Evolutionary conservation across 2,329 filamentous ascomycete genomes (phyloP), one percentile per base, ranked within the genome.

Genomic region (Colletotrichum sp.): DNA sequence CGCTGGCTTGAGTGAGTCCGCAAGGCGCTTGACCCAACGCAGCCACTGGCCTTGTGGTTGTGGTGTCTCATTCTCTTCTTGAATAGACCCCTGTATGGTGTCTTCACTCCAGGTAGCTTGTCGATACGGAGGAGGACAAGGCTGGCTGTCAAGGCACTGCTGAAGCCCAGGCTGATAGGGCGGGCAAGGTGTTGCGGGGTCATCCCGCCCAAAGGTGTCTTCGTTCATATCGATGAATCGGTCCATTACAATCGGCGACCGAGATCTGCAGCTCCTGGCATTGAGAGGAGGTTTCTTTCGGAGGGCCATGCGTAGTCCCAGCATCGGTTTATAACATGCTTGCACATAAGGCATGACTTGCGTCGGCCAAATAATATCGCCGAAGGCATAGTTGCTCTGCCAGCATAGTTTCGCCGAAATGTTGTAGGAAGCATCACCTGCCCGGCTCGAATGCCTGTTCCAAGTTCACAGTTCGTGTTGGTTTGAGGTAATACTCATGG

Each of bases 271-370:
- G 28, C 30, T 28, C 9, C 3, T 32, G 15, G 3, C n/a, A n/a
- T n/a, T n/a, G n/a, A n/a, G n/a, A n/a, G n/a, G n/a, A n/a, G n/a
- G n/a, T 10, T 10, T 43, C 1, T 3, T n/a, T 18, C 5, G 5
- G 0, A 0, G 38, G 16, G 1, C 4, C 16, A 10, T 43, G 38
- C 18, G 36, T 10, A n/a, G 38, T n/a, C 18, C 8, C 0, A 0
- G 38, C 0, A 3, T 9, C 38, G 6, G 8, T 10, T 43, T 43
- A 43, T n/a, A 43, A 3, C 38, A 43, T 2, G 18, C 38, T n/a
- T n/a, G 3, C 16, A n/a, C 18, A n/a, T 0, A 43, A n/a, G 38
- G 8, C 5, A n/a, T 43, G 3, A n/a, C 5, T 38, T n/a, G 38
- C 3, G 18, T 43, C 18, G 38, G 38, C 38, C 18, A 43, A 43